Percentiles rank a stretch among this genome's conserved stretches.
Evolutionary conservation across 345 rosid genomes (phyloP).

Genomic region (Brassica nigra): DNA sequence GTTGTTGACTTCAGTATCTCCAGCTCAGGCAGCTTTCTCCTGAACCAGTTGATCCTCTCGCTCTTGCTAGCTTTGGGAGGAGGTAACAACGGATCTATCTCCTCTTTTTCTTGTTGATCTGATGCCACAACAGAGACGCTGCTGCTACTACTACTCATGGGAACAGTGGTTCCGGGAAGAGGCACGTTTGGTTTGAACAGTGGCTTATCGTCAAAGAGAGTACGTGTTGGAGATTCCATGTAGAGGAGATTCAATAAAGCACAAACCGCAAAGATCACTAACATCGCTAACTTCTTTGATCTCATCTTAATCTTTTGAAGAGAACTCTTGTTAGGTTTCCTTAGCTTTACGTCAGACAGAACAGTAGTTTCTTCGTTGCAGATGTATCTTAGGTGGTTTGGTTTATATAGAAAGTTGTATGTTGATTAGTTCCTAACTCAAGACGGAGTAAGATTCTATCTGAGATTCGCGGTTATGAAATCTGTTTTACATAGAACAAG

Average conservation of each 20-base stretch:
- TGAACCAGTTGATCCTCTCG: constrained; percentile 63
- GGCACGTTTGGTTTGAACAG: constrained; percentile 10
- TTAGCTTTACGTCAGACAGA: neutral
- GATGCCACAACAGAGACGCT: neutral
- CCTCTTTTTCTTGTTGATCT: constrained; percentile 14
- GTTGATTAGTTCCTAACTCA: neutral
- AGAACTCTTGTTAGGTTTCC: neutral
- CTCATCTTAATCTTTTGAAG: constrained; percentile 12
- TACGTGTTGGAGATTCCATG: neutral
- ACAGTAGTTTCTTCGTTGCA: neutral
- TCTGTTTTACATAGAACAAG: neutral
- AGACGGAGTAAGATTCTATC: neutral
- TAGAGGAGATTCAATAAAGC: constrained; percentile 20
- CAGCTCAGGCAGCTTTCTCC: constrained; percentile 49
- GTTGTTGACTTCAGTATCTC: constrained; percentile 54
- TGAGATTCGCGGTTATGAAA: constrained; percentile 5
- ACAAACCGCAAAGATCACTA: neutral
- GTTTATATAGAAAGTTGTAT: neutral
- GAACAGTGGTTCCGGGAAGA: constrained; percentile 15
- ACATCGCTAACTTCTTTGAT: constrained; percentile 9
- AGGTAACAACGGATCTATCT: constrained; percentile 47
- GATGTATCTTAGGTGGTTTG: neutral
- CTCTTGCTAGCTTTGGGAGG: constrained; percentile 50
- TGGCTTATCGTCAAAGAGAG: neutral
- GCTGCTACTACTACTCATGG: neutral